Conservation (phyloP, 768 basidiomycete species). For the Sistotremastrum niveocremeum region DNA sequence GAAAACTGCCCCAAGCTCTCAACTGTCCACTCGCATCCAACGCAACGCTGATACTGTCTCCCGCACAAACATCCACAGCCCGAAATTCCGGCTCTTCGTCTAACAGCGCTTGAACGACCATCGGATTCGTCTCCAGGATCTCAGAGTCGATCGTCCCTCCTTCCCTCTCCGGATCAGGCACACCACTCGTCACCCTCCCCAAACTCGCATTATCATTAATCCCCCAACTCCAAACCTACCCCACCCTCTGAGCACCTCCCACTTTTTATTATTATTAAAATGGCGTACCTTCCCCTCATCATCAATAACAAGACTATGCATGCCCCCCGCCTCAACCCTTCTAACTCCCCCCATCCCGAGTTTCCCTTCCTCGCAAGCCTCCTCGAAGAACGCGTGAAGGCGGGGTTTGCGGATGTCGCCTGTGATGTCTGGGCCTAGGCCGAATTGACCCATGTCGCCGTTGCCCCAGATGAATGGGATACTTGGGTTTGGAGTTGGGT, state of each 20-base stretch:
- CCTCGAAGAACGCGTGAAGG: conserved; percentile 26
- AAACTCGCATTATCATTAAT: conserved; percentile 26
- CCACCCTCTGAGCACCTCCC: conserved; percentile 1
- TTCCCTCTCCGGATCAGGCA: conserved; percentile 18
- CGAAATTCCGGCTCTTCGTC: conserved; percentile 22
- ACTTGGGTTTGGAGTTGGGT: too few relatives aligned
- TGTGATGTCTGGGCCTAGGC: conserved; percentile 24
- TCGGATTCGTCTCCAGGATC: conserved; percentile 23
- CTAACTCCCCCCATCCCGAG: conserved; percentile 25
- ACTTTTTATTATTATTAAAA: not conserved
- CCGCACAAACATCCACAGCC: conserved; percentile 27
- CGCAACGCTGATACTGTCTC: conserved; percentile 29
- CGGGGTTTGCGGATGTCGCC: conserved; percentile 28
- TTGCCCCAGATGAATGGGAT: conserved; percentile 26
- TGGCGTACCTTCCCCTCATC: conserved; percentile 24
- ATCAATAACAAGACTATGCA: conserved; percentile 34
- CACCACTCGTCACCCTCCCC: conserved; percentile 19
- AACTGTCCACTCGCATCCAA: conserved; percentile 26
- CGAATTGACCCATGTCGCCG: conserved; percentile 34
- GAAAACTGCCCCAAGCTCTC: conserved; percentile 30
- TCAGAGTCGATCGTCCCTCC: conserved; percentile 17
- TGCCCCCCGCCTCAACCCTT: conserved; percentile 27
- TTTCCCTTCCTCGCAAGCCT: conserved; percentile 22
- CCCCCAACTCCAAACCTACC: conserved; percentile 14
- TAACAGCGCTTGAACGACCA: conserved; percentile 19